Conservation (phyloP, 2,329 filamentous ascomycete species). For the Calonectria henricotiae region DNA sequence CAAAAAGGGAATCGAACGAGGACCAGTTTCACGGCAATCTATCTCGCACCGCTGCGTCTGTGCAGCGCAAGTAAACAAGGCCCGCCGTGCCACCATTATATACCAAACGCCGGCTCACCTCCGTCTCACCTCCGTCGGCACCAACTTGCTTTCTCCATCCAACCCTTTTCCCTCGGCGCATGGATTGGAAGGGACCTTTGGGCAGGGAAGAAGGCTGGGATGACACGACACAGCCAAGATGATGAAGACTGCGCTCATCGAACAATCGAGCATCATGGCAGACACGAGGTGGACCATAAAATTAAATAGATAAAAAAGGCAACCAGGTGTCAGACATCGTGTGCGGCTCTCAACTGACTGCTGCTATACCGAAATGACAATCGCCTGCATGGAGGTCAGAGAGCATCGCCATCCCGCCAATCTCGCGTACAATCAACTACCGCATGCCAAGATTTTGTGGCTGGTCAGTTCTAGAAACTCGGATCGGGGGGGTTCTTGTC, state of each 20-base stretch:
- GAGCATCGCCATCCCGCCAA: neutral
- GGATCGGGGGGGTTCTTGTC: no score
- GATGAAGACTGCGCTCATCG: neutral
- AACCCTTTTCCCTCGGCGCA: neutral
- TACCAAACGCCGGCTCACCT: neutral
- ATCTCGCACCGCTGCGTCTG: slow-evolving; percentile 14
- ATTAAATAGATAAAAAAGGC: no score
- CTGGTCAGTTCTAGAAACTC: neutral
- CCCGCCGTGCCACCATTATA: neutral
- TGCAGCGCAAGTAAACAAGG: neutral
- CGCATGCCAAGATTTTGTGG: neutral
- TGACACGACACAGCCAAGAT: neutral
- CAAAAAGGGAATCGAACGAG: slow-evolving; percentile 1
- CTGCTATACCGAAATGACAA: neutral
- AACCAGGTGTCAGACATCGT: neutral
- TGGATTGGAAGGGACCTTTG: neutral
- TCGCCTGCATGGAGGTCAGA: neutral
- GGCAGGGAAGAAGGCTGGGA: neutral
- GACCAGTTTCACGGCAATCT: neutral
- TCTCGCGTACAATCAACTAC: neutral
- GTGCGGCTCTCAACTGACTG: neutral
- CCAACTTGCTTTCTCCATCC: neutral
- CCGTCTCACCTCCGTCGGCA: neutral
- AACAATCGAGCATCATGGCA: neutral
- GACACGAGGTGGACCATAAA: neutral